Evolutionary conservation across 768 basidiomycete species (phyloP).

Genomic region (Crassisporium funariophilum): DNA sequence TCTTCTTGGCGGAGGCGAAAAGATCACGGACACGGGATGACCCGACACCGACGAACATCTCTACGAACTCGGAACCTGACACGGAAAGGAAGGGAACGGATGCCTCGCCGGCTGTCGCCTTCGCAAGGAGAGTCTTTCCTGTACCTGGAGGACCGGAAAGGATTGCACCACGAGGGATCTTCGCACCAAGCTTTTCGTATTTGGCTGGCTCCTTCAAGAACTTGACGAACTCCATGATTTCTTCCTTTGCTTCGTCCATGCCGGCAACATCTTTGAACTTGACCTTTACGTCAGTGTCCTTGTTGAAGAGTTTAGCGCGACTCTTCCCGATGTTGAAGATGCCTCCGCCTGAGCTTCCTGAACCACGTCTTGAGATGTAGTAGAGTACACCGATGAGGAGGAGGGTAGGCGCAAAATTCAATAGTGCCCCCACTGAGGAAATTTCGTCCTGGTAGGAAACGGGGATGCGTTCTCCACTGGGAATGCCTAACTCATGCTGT

Average conservation of each 20-base stretch:
- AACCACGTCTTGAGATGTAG: conserved; percentile 79
- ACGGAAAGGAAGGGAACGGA: conserved; percentile 98
- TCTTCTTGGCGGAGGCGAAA: conserved; percentile 96
- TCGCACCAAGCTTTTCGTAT: conserved; percentile 96
- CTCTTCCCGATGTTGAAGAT: conserved; percentile 98
- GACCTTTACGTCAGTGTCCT: conserved; percentile 91
- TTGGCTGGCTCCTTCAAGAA: conserved; percentile 95
- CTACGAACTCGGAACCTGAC: conserved; percentile 98
- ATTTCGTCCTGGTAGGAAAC: conserved; percentile 97
- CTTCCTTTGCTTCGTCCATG: conserved; percentile 99
- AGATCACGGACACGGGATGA: conserved; percentile 96
- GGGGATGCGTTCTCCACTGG: conserved; percentile 90
- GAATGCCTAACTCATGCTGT: conserved; percentile 89
- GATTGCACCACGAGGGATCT: conserved; percentile 95
- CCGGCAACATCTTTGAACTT: conserved; percentile 98
- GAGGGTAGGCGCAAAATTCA: conserved; percentile 95
- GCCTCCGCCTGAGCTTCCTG: conserved; percentile 73
- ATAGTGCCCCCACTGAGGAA: conserved; percentile 74
- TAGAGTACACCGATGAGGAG: conserved; percentile 88
- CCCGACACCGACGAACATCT: conserved; percentile 99
- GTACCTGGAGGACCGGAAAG: conserved; percentile 96
- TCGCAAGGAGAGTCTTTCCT: conserved; percentile 96
- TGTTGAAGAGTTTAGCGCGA: conserved; percentile 92
- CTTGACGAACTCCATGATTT: conserved; percentile 99
- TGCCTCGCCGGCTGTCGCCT: conserved; percentile 98